A percentile compares a stretch with the other conserved stretches of the same genome.
phyloP scores from a whole-genome alignment of 164 flowering plant species.

The Vitis rupestris region DNA sequence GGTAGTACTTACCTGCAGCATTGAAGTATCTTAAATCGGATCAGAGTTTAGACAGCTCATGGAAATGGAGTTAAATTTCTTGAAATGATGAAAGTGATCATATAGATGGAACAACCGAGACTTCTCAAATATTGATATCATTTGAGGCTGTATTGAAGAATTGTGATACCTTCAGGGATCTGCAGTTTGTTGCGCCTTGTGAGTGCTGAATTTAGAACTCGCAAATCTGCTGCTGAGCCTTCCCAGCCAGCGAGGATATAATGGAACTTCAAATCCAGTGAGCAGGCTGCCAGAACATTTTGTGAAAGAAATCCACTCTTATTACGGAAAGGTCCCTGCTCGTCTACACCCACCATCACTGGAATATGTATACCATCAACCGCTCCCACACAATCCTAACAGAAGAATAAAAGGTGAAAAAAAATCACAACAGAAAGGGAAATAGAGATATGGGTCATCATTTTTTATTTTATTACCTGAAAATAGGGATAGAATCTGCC shows the following conservation, averaged over 20 bases:
- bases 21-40: background rate
- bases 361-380: conserved; percentile 66
- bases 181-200: conserved; percentile 48
- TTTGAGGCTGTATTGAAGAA: no score
- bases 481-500: conserved; percentile 54
- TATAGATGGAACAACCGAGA: background rate
- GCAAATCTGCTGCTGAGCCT: conserved; percentile 62
- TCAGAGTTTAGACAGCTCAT: no score
- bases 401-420: conserved; percentile 6
- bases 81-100: background rate
- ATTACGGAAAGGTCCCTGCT: conserved; percentile 64
- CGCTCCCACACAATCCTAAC: conserved; percentile 61
- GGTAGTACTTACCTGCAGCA: conserved; percentile 64
- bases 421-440: background rate
- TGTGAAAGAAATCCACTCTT: conserved; percentile 52
- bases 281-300: conserved; percentile 62
- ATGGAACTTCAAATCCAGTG: conserved; percentile 59
- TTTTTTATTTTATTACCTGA: conserved; percentile 20
- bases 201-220: conserved; percentile 52
- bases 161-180: conserved; percentile 50
- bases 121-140: background rate
- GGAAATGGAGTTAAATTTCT: background rate
- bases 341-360: conserved; percentile 57
- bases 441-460: background rate
- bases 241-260: conserved; percentile 81